These are phyloP conservation scores for Clonostachys solani DNA, from an alignment of 2,329 filamentous ascomycete species.

Conservation along the genomic window DNA sequence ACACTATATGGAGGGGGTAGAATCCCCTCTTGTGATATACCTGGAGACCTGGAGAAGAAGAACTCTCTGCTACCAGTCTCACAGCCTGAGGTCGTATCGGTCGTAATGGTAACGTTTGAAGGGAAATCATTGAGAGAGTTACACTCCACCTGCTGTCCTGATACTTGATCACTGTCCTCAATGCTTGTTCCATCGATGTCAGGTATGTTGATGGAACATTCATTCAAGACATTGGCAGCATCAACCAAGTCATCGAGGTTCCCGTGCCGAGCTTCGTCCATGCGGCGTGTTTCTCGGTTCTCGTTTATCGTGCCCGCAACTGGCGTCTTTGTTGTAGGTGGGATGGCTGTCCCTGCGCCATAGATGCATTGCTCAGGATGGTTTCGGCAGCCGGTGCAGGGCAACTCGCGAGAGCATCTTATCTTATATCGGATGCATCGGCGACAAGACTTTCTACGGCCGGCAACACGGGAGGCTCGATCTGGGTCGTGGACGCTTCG, in stretches of 20 bases:
- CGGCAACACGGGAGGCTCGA: slow-evolving; percentile 4
- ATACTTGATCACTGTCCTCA: background rate
- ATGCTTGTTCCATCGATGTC: too few species aligned
- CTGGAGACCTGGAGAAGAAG: background rate
- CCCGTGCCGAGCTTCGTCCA: background rate
- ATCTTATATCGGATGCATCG: slow-evolving; percentile 18
- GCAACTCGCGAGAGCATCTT: slow-evolving; percentile 14
- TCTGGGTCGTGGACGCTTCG: slow-evolving; percentile 13
- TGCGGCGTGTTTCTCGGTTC: too few species aligned
- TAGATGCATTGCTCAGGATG: slow-evolving; percentile 1
- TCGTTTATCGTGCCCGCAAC: too few species aligned
- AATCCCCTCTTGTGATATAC: background rate
- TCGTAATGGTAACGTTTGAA: background rate
- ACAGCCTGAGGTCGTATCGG: background rate
- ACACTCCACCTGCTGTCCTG: background rate
- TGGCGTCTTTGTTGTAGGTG: too few species aligned
- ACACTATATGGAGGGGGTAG: background rate
- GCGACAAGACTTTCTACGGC: slow-evolving; percentile 15
- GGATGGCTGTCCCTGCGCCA: slow-evolving; percentile 2
- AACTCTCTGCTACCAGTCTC: background rate
- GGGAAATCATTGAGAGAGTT: background rate
- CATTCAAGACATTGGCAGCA: background rate
- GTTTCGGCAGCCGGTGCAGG: slow-evolving; percentile 12
- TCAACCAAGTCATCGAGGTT: background rate
- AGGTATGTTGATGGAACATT: background rate